Conservation (phyloP, 225 moss, liverwort and hornwort species). For the Straminergon stramineum region DNA sequence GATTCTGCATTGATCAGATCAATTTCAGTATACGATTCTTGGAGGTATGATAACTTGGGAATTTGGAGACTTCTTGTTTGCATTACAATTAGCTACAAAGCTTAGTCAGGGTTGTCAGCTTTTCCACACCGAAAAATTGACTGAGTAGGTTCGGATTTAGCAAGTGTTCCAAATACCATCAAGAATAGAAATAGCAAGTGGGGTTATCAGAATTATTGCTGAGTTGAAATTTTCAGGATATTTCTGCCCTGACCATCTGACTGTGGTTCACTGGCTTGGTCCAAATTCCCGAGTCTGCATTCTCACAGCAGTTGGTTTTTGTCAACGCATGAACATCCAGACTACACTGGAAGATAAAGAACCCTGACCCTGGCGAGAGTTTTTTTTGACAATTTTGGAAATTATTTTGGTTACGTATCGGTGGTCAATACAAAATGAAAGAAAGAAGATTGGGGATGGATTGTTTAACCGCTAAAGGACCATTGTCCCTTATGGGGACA, state of each 20-base stretch:
- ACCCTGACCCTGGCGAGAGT: neutral
- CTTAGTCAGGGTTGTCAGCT: neutral
- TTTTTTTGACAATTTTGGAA: neutral
- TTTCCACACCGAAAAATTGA: neutral
- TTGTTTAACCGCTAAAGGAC: too few species aligned
- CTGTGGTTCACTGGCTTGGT: neutral
- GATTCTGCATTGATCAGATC: neutral
- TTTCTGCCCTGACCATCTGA: neutral
- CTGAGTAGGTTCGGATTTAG: neutral
- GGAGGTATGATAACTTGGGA: too few species aligned
- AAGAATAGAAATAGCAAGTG: neutral
- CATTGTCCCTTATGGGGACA: too few species aligned
- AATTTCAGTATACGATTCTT: neutral
- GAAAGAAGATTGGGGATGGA: neutral
- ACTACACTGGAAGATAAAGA: neutral
- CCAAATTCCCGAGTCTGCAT: neutral
- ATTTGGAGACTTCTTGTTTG: neutral
- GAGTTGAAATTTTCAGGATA: neutral
- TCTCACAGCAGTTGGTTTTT: neutral
- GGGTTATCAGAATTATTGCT: neutral
- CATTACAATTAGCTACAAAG: neutral
- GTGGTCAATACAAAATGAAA: neutral
- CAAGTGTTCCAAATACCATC: accelerated
- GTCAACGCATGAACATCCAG: neutral
- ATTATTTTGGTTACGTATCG: too few species aligned